Evolutionary conservation across 139 green algal genomes (phyloP), one percentile per base, ranked within the genome.

Genomic region (Zygnema cylindricum): DNA sequence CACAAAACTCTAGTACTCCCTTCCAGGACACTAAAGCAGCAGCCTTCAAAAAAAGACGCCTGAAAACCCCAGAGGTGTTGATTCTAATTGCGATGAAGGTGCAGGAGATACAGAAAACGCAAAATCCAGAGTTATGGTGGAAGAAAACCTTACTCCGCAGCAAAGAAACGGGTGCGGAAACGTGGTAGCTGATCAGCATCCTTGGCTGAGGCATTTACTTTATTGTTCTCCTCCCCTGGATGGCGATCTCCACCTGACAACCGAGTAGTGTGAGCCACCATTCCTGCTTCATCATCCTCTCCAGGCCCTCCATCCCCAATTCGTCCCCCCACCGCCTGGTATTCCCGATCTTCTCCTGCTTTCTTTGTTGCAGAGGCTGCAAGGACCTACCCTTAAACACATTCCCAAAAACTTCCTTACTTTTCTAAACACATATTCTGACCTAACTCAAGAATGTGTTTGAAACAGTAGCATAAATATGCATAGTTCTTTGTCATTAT

Each of bases 101-200:
- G 25, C 57, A 30, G 57, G 30, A 30, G 57, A 25, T 25, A 73
- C 57, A 25, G 30, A 73, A 30, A 25, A 73, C 57, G 30, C 57
- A 25, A 30, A 30, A 73, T 30, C 25, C 57, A 35, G 57, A 73
- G 30, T 35, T 30, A 25, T 73, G 57, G 57, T 30, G 30, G 57
- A 16, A 63, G 16, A 16, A 7, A 16, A 77, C 77, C 36, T 49
- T 63, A 91, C 86, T 93, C 85, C 0, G 93, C 93, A 0, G 96
- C 95, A 94, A 98, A 96, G 71, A 97, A 69, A 1, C 96, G 93
- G 0, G 96, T 98, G 75, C 94, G 93, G 79, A 96, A 92, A n/a
- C 96, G 91, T 1, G 94, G 94, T 21, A 89, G 55, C 54, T 90
- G 85, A 30, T 90, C 85, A 69, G 57, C 77, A 43, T 87, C 78